phyloP scores from a whole-genome alignment of 345 rosid genomes.

The Eucalyptus lansdowneana region DNA sequence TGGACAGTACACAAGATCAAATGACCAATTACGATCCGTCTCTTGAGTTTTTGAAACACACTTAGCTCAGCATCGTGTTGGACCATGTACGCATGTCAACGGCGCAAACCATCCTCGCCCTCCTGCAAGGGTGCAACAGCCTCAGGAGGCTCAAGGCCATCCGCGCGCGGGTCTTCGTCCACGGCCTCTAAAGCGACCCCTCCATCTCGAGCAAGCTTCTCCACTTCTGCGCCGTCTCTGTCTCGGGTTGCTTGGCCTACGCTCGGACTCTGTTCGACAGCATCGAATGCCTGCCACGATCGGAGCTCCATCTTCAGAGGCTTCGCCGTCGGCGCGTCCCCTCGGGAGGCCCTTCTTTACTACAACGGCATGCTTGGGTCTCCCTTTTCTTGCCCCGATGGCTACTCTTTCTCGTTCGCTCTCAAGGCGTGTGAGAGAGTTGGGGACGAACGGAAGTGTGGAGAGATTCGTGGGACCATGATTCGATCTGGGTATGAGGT shows the following conservation, averaged over 20 bases:
- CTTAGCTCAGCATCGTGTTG: neutral
- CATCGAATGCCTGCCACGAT: conserved; percentile 10
- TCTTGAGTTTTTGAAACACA: neutral
- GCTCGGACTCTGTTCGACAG: conserved; percentile 22
- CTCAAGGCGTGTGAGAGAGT: conserved; percentile 39
- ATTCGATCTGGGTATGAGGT: conserved; percentile 13
- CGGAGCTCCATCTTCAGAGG: conserved; percentile 24
- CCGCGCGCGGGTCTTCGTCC: conserved; percentile 22
- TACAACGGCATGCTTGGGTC: conserved; percentile 10
- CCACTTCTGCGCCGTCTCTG: conserved; percentile 28
- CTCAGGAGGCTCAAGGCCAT: conserved; percentile 19
- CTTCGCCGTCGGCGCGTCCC: neutral
- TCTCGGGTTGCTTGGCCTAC: conserved; percentile 9
- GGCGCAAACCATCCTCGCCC: neutral
- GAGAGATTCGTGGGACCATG: conserved; percentile 33
- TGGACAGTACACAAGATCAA: neutral
- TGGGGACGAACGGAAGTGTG: conserved; percentile 7
- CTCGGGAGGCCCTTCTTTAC: neutral
- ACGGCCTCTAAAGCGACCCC: conserved; percentile 27
- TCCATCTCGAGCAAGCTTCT: conserved; percentile 26
- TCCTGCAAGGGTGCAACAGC: conserved; percentile 38
- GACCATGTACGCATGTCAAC: neutral
- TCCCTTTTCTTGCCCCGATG: conserved; percentile 15
- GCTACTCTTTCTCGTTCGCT: conserved; percentile 31
- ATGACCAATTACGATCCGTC: neutral